phyloP scores from a whole-genome alignment of 441 rosid species.

The Isatis lusitanica region DNA sequence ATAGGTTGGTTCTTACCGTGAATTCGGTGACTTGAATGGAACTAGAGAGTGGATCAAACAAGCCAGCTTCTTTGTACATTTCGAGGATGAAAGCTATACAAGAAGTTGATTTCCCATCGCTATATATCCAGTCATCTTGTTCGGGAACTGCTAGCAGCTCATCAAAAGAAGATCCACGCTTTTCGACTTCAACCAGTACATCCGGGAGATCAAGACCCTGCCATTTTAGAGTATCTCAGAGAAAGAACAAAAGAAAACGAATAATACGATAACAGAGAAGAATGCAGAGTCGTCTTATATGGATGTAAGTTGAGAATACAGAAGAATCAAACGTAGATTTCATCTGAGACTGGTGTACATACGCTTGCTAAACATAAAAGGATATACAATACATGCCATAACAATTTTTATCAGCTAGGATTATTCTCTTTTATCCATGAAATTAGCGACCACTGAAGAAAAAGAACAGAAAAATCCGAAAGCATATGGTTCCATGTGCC shows the following conservation, averaged over 20 bases:
- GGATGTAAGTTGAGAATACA: not conserved
- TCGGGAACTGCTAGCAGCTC: slow-evolving; percentile 85
- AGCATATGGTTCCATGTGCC: not conserved
- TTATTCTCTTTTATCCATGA: not conserved
- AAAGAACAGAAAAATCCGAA: not conserved
- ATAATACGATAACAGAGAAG: slow-evolving; percentile 2
- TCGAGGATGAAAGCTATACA: slow-evolving; percentile 89
- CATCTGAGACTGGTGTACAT: not conserved
- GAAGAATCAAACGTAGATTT: not conserved
- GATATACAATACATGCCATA: too few species aligned
- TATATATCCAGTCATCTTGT: slow-evolving; percentile 86
- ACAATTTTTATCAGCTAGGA: not conserved
- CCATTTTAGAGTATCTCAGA: slow-evolving; percentile 12
- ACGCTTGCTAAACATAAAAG: too few species aligned
- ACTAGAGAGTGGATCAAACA: slow-evolving; percentile 63
- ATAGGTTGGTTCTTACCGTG: slow-evolving; percentile 58
- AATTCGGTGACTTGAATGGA: slow-evolving; percentile 92
- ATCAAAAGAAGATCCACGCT: slow-evolving; percentile 81
- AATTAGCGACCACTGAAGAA: not conserved
- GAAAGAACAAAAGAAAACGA: not conserved
- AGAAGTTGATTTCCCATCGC: slow-evolving; percentile 92
- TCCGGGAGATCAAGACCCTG: slow-evolving; percentile 84
- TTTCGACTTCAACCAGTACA: slow-evolving; percentile 79
- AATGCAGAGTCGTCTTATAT: not conserved
- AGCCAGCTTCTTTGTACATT: slow-evolving; percentile 93